These are phyloP conservation scores for Fusarium xyrophilum DNA, from an alignment of 2,329 filamentous ascomycete genomes.

Conservation along the genomic window DNA sequence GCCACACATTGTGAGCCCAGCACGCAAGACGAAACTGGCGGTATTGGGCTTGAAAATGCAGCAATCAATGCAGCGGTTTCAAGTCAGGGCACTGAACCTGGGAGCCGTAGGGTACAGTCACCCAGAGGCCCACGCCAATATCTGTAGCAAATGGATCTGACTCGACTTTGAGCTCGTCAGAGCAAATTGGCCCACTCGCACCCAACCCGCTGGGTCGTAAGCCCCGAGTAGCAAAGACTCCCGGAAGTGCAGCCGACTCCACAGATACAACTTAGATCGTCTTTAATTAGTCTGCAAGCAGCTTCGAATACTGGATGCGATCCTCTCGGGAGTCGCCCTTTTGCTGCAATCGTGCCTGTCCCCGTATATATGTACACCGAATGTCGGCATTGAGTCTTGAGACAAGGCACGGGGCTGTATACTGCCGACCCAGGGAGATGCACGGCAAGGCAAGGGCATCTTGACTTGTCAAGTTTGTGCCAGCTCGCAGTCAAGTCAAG, in stretches of 20 bases:
- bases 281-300: conserved; percentile 25
- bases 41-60: conserved; percentile 33
- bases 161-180: conserved; percentile 33
- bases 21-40: conserved; percentile 37
- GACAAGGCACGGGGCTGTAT: conserved; percentile 19
- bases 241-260: conserved; percentile 45
- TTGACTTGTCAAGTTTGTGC: conserved; percentile 16
- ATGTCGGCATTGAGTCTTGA: conserved; percentile 22
- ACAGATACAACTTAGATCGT: conserved; percentile 35
- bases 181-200: conserved; percentile 35
- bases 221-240: conserved; percentile 41
- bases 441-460: conserved; percentile 4
- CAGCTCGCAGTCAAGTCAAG: conserved; percentile 26
- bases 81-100: conserved; percentile 31
- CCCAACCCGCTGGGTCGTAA: conserved; percentile 42
- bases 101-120: conserved; percentile 10
- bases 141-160: conserved; percentile 20
- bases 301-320: conserved; percentile 21
- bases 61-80: conserved; percentile 33
- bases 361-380: conserved; percentile 15
- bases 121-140: conserved; percentile 2
- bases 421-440: conserved; percentile 27
- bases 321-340: conserved; percentile 26
- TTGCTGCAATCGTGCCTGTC: conserved; percentile 4
- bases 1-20: conserved; percentile 34